A percentile compares a stretch with the other conserved stretches of the same genome.
phyloP scores from a whole-genome alignment of 2,329 filamentous ascomycete genomes.

The Aspergillus hortae region DNA sequence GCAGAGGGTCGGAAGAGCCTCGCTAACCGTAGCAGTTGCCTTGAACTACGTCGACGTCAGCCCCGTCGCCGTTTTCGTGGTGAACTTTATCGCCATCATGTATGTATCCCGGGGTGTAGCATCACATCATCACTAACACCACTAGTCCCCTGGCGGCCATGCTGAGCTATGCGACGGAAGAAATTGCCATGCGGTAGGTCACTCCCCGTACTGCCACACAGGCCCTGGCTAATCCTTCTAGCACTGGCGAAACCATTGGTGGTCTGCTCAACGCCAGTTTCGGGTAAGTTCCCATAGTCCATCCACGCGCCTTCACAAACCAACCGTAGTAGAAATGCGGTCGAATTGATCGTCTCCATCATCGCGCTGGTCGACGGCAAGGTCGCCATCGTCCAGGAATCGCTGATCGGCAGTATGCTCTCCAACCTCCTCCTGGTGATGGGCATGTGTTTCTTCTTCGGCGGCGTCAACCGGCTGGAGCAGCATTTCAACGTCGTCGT shows the following conservation, averaged over 20 bases:
- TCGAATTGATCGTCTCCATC: slow-evolving; percentile 84
- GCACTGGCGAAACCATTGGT: slow-evolving; percentile 77
- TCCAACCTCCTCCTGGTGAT: slow-evolving; percentile 86
- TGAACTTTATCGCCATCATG: slow-evolving; percentile 94
- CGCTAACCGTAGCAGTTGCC: slow-evolving; percentile 47
- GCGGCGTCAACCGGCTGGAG: slow-evolving; percentile 71
- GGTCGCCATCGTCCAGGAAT: slow-evolving; percentile 85
- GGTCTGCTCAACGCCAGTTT: slow-evolving; percentile 89
- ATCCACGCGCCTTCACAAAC: slow-evolving; percentile 5
- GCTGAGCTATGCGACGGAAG: slow-evolving; percentile 84
- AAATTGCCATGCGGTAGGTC: slow-evolving; percentile 60
- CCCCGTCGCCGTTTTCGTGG: slow-evolving; percentile 67
- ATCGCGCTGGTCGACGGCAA: slow-evolving; percentile 73
- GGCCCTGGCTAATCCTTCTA: slow-evolving; percentile 11
- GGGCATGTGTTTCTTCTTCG: slow-evolving; percentile 90
- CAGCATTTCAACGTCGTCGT: slow-evolving; percentile 92
- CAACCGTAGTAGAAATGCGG: slow-evolving; percentile 61
- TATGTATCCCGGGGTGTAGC: slow-evolving; percentile 13
- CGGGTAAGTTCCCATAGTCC: slow-evolving; percentile 43
- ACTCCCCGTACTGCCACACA: slow-evolving; percentile 22
- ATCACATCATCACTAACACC: not conserved
- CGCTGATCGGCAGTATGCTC: slow-evolving; percentile 84
- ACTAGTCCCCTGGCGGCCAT: slow-evolving; percentile 71
- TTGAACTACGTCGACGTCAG: slow-evolving; percentile 62
- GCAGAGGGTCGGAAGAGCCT: not conserved